Conservation (phyloP, 2,329 filamentous ascomycete genomes). For the Coccinonectria pachysandricola region DNA sequence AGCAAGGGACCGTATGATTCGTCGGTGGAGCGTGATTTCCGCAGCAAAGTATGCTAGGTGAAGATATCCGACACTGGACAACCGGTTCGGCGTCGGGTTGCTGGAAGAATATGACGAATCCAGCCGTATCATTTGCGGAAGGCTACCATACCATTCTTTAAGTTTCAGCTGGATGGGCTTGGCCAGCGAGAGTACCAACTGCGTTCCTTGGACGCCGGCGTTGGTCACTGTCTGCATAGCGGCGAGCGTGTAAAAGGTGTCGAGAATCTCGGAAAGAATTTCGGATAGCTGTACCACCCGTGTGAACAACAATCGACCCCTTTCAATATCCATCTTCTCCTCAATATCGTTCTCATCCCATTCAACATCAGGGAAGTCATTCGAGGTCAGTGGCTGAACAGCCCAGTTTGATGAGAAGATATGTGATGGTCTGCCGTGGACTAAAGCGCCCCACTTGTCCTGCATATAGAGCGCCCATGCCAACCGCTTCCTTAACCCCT, state of each 20-base stretch:
- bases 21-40: slow-evolving; percentile 85
- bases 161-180: slow-evolving; percentile 76
- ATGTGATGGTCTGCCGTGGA: slow-evolving; percentile 78
- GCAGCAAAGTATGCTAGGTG: slow-evolving; percentile 90
- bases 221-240: slow-evolving; percentile 60
- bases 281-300: slow-evolving; percentile 67
- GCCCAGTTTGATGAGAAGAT: slow-evolving; percentile 63
- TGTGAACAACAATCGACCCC: slow-evolving; percentile 59
- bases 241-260: slow-evolving; percentile 71
- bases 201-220: slow-evolving; percentile 59
- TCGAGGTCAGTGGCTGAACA: slow-evolving; percentile 51
- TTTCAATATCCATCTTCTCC: slow-evolving; percentile 54
- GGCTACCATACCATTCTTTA: slow-evolving; percentile 68
- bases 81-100: slow-evolving; percentile 29
- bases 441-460: slow-evolving; percentile 80
- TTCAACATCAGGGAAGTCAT: slow-evolving; percentile 66
- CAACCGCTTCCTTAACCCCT: slow-evolving; percentile 70
- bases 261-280: slow-evolving; percentile 69
- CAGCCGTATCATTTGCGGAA: slow-evolving; percentile 57
- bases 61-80: slow-evolving; percentile 62
- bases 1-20: slow-evolving; percentile 72
- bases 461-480: slow-evolving; percentile 93
- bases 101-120: slow-evolving; percentile 41
- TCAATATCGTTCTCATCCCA: slow-evolving; percentile 52
- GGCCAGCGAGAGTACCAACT: slow-evolving; percentile 62